Evolutionary conservation across 306 rosid genomes (phyloP).

Genomic region (Prosopis cineraria): DNA sequence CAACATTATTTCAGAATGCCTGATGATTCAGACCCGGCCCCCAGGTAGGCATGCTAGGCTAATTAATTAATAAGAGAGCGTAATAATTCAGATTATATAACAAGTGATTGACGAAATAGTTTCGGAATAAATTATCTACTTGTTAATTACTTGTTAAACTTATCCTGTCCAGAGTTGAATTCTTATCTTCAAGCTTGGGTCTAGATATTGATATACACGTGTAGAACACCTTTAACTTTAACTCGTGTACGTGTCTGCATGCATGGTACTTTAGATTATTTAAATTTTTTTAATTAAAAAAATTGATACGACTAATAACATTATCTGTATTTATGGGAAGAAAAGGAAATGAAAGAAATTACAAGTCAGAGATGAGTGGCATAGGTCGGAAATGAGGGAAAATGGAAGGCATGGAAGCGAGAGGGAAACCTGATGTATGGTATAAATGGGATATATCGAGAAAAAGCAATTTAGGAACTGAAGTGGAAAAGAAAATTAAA

Average conservation of each 20-base stretch:
- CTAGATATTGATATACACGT: not conserved
- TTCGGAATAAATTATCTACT: not conserved
- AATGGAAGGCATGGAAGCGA: not conserved
- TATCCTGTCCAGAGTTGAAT: not conserved
- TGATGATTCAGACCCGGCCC: not conserved
- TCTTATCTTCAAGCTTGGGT: not conserved
- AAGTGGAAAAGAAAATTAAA: not conserved
- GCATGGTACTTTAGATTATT: not conserved
- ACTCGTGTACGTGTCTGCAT: not conserved
- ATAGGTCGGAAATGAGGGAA: too few species aligned
- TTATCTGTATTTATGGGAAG: too few species aligned
- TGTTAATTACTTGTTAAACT: too few species aligned
- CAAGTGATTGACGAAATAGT: not conserved
- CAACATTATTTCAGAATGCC: not conserved
- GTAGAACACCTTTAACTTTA: not conserved
- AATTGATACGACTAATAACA: not conserved
- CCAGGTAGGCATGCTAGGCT: not conserved
- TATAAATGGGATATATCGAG: not conserved
- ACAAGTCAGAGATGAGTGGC: too few species aligned
- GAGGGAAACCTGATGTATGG: not conserved
- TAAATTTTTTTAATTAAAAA: not conserved
- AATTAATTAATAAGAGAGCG: not conserved
- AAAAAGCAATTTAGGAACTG: not conserved
- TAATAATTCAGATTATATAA: not conserved
- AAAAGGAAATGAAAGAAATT: too few species aligned